Base-by-base conservation (phyloP, 2,329 filamentous ascomycete genomes). In the Ceratocystis cubensis region DNA sequence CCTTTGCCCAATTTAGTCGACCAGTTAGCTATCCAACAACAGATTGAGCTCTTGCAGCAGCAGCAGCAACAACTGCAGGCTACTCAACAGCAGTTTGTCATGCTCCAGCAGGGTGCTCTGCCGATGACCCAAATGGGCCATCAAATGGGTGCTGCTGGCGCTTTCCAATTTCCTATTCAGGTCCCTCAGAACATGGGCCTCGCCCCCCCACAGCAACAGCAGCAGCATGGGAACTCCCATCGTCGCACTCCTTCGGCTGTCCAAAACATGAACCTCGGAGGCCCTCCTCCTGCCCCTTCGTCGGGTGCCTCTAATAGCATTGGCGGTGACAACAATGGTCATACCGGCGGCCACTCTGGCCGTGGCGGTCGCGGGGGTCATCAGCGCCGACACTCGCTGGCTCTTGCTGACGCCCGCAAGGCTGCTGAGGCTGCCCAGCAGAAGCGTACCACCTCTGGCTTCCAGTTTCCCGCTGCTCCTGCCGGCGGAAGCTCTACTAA, bases 31-130 rank as follows among this genome's bases (percentile, higher is more conserved):
- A 92, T 97, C 75, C 92, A 96, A 79, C 93, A 96, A 80, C 93
- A 97, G 79, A 96, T 97, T 74, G 93, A 97, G 78, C 84, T 95
- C 75, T 83, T 97, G 74, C 93, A 97, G 80, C 91, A 96, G 76
- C 94, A 97, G 76, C 94, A 97, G 76, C 92, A 97, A 77, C 92
- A 96, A 76, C 95, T 97, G 74, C 90, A 95, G 78, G 91, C 91
- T 72, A 94, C 91, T 70, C 91, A 96, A 74, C 92, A 96, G 78
- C 93, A 97, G 78, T 96, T 96, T 80, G 88, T 96, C 73, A 96
- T 94, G 76, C 92, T 96, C 89, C 91, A 91, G 76, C 91, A 97
- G 83, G 87, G 97, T 73, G 88, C 88, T 71, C 88, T 89, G 65
- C 88, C 89, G 73, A 93, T 96, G 78, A 71, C 75, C 84, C 85